Evolutionary conservation across 176 grass and related monocot genomes (phyloP).

Genomic region (Lolium multiflorum): DNA sequence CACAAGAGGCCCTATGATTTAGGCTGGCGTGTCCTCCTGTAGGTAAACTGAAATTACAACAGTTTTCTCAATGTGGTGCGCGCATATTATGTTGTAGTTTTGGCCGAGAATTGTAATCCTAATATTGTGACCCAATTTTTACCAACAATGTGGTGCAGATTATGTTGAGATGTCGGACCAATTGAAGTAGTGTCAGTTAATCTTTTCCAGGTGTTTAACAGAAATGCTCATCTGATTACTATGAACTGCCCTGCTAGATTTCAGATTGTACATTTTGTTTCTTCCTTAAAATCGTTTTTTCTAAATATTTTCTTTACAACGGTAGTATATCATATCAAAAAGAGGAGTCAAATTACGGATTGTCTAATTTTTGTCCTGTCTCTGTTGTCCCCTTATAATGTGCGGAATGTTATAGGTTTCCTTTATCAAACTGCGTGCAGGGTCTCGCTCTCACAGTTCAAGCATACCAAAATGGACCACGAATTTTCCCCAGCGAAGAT

Average conservation of each 20-base stretch:
- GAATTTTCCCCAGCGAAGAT: slow-evolving; percentile 26
- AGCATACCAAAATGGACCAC: slow-evolving; percentile 12
- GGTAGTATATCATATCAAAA: neutral
- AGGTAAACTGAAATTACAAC: neutral
- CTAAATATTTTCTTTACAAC: neutral
- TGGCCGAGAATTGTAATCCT: neutral
- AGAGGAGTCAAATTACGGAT: neutral
- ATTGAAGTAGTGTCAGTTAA: neutral
- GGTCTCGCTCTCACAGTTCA: neutral
- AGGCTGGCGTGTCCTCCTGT: neutral
- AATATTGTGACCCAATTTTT: neutral
- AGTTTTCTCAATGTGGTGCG: too few relatives aligned
- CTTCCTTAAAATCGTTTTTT: neutral
- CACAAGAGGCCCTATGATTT: neutral
- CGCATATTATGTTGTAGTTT: neutral
- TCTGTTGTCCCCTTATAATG: neutral
- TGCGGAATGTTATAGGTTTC: slow-evolving; percentile 14
- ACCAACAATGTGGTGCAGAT: slow-evolving; percentile 5
- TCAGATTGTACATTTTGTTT: neutral
- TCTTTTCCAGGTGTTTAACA: neutral
- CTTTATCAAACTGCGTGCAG: slow-evolving; percentile 8
- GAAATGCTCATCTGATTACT: slow-evolving; percentile 2
- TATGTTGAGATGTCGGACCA: slow-evolving; percentile 6
- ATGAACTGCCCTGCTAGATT: neutral
- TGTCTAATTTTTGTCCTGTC: neutral